These are phyloP conservation scores for Mycena vulgaris DNA, from an alignment of 768 basidiomycete species.

Conservation along the genomic window DNA sequence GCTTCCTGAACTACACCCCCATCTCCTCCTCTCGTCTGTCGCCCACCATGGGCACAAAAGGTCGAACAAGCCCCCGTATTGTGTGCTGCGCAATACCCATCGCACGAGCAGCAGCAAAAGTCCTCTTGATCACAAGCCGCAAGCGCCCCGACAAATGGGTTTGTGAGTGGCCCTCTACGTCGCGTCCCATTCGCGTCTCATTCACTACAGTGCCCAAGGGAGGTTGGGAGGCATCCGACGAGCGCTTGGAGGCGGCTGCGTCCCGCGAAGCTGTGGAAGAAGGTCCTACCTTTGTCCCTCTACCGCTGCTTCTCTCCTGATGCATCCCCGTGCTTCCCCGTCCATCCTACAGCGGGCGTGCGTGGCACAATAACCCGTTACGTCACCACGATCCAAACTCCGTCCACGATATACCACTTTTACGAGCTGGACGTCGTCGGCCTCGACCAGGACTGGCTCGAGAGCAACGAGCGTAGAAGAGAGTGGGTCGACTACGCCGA, in stretches of 20 bases:
- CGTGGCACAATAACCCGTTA: constrained; percentile 89
- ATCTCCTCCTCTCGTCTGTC: constrained; percentile 30
- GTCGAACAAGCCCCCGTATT: constrained; percentile 84
- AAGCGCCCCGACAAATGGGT: constrained; percentile 89
- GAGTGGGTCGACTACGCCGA: constrained; percentile 94
- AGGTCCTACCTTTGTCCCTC: constrained; percentile 91
- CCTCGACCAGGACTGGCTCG: constrained; percentile 87
- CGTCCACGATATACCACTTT: constrained; percentile 89
- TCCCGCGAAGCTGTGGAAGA: constrained; percentile 95
- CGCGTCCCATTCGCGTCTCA: constrained; percentile 32
- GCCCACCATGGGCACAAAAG: constrained; percentile 74
- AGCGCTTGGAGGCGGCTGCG: constrained; percentile 87
- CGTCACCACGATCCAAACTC: constrained; percentile 85
- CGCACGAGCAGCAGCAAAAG: constrained; percentile 77
- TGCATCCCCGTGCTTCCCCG: constrained; percentile 60
- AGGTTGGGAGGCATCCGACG: constrained; percentile 90
- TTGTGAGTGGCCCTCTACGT: constrained; percentile 72
- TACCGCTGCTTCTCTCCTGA: constrained; percentile 82
- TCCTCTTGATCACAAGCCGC: constrained; percentile 88
- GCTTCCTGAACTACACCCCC: constrained; percentile 43
- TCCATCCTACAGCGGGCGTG: constrained; percentile 79
- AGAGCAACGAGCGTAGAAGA: constrained; percentile 82
- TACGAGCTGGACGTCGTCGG: constrained; percentile 88
- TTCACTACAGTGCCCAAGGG: constrained; percentile 83
- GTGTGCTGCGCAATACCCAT: constrained; percentile 95